These are phyloP conservation scores for Leucosporidium yakuticum DNA, from an alignment of 768 basidiomycete genomes.

Conservation along the genomic window DNA sequence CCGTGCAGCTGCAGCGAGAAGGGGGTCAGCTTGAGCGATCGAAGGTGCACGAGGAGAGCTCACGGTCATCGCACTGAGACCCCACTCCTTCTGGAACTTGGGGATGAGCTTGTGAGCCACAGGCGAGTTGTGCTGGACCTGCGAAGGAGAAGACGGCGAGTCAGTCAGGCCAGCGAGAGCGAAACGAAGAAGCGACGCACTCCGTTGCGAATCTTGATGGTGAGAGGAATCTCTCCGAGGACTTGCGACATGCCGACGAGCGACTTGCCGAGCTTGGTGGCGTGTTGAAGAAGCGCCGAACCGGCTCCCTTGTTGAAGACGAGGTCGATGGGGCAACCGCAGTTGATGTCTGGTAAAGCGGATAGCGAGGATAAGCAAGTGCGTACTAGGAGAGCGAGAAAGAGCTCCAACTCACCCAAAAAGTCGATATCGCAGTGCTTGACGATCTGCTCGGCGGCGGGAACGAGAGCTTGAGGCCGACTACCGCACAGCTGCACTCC, in stretches of 20 bases:
- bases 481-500: conserved; percentile 90
- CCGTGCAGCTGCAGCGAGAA: conserved; percentile 72
- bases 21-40: conserved; percentile 26
- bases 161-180: conserved; percentile 44
- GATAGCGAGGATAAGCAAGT: neutral
- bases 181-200: conserved; percentile 44
- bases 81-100: conserved; percentile 56
- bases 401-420: conserved; percentile 7
- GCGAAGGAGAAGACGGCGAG: neutral
- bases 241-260: conserved; percentile 85
- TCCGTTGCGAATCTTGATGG: conserved; percentile 85
- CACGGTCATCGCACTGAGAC: conserved; percentile 55
- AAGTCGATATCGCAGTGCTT: conserved; percentile 54
- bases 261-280: conserved; percentile 76
- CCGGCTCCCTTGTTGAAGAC: conserved; percentile 61
- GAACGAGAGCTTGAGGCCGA: conserved; percentile 66
- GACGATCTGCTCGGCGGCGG: conserved; percentile 73
- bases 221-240: conserved; percentile 83
- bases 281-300: conserved; percentile 61
- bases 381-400: neutral
- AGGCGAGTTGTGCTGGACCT: conserved; percentile 57
- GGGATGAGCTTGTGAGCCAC: conserved; percentile 87
- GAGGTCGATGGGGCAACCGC: conserved; percentile 94
- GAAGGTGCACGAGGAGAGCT: conserved; percentile 32
- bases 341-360: conserved; percentile 61